Conservation (phyloP, 345 rosid species). For the Populus nigra region DNA sequence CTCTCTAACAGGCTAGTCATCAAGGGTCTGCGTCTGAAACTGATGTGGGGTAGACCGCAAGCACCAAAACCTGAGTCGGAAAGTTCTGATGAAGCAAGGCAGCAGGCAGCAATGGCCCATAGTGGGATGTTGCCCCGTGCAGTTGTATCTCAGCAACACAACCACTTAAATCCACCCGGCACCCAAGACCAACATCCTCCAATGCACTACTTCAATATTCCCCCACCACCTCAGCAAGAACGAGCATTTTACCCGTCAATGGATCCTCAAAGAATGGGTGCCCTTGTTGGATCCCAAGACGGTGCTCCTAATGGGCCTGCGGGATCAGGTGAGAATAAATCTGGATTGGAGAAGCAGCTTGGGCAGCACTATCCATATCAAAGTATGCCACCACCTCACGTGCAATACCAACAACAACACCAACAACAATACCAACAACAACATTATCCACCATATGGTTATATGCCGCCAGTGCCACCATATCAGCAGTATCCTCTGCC, state of each 20-base stretch:
- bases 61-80: slow-evolving; percentile 71
- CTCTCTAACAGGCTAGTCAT: slow-evolving; percentile 82
- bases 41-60: slow-evolving; percentile 96
- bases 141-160: slow-evolving; percentile 84
- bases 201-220: slow-evolving; percentile 72
- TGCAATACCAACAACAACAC: slow-evolving; percentile 36
- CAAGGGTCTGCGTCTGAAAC: slow-evolving; percentile 86
- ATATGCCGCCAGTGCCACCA: slow-evolving; percentile 53
- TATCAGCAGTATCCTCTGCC: slow-evolving; percentile 63
- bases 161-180: slow-evolving; percentile 44
- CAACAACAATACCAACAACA: slow-evolving; percentile 26
- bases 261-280: slow-evolving; percentile 99
- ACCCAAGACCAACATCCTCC: slow-evolving; percentile 55
- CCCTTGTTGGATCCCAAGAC: slow-evolving; percentile 68
- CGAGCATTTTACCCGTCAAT: slow-evolving; percentile 83
- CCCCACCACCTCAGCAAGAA: slow-evolving; percentile 67
- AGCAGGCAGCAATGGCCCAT: slow-evolving; percentile 65
- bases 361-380: slow-evolving; percentile 58
- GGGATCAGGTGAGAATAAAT: slow-evolving; percentile 45
- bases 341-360: slow-evolving; percentile 44
- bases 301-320: slow-evolving; percentile 38
- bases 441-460: slow-evolving; percentile 59
- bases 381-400: slow-evolving; percentile 37
- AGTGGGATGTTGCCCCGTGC: slow-evolving; percentile 84
- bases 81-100: slow-evolving; percentile 62